Evolutionary conservation across 1,284 basidiomycete genomes (phyloP).

Genomic region (Ceratobasidium theobromae): DNA sequence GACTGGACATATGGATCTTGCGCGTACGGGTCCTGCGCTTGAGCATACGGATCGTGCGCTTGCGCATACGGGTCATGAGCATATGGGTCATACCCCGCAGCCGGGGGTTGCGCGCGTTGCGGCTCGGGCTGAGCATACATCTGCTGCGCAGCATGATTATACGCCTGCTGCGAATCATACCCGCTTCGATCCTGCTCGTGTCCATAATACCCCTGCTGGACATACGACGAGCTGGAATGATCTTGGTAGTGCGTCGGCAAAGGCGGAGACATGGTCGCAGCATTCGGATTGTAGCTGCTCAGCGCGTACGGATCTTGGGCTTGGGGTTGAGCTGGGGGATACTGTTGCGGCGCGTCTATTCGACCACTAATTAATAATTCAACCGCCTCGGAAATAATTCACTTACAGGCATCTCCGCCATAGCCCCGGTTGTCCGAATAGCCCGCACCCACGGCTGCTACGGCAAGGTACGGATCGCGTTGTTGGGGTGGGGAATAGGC

Average conservation of each 20-base stretch:
- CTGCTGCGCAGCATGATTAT: conserved; percentile 24
- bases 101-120: not conserved
- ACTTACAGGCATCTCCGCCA: conserved; percentile 7
- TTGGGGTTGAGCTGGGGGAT: not conserved
- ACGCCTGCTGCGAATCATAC: conserved; percentile 13
- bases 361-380: no score
- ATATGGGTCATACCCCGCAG: not conserved
- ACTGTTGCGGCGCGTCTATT: not conserved
- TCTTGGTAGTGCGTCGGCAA: conserved; percentile 15
- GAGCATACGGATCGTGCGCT: not conserved
- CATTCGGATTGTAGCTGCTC: conserved; percentile 21
- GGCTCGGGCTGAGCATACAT: conserved; percentile 3
- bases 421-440: not conserved
- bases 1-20: conserved; percentile 13
- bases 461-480: conserved; percentile 13
- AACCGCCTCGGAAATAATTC: not conserved
- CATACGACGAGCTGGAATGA: not conserved
- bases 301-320: conserved; percentile 5
- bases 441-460: not conserved
- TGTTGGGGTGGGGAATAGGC: conserved; percentile 1
- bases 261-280: conserved; percentile 10
- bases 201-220: not conserved
- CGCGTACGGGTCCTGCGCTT: not conserved
- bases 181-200: not conserved
- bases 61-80: not conserved